phyloP scores from a whole-genome alignment of 2,329 filamentous ascomycete genomes.

The Falciphora oryzae region DNA sequence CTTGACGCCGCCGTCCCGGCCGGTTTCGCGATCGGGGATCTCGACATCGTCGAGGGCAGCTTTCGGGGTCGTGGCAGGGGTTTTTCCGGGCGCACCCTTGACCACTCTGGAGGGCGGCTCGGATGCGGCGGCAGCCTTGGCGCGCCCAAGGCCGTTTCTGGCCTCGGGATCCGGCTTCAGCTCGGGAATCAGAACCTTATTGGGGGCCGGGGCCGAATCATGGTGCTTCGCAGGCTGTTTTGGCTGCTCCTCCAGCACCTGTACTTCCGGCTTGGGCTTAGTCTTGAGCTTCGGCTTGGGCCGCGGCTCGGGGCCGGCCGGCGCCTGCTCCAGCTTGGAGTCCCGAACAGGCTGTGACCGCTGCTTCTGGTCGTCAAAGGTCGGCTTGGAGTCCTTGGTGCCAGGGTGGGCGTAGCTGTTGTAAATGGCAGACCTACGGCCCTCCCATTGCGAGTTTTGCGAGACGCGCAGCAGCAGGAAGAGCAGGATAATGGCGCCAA shows the following conservation, averaged over 20 bases:
- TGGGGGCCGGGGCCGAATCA: background rate
- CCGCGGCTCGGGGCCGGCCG: background rate
- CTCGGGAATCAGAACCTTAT: background rate
- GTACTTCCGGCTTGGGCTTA: slow-evolving; percentile 6
- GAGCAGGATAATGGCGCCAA: slow-evolving; percentile 48
- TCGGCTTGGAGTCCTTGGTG: slow-evolving; percentile 8
- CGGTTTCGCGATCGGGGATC: slow-evolving; percentile 18
- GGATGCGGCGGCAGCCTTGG: background rate
- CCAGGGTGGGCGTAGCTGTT: slow-evolving; percentile 11
- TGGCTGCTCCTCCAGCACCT: background rate
- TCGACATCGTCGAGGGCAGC: background rate
- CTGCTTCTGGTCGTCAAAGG: background rate
- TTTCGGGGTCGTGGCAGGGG: slow-evolving; percentile 6
- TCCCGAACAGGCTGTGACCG: too few species aligned
- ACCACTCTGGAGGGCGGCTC: background rate
- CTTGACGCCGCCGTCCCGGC: slow-evolving; percentile 16
- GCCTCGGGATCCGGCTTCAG: slow-evolving; percentile 1
- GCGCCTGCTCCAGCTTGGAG: slow-evolving; percentile 11
- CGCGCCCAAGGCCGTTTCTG: background rate
- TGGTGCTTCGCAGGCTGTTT: slow-evolving; percentile 3
- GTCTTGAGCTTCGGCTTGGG: slow-evolving; percentile 7
- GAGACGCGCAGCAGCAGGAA: slow-evolving; percentile 47
- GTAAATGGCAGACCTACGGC: slow-evolving; percentile 16
- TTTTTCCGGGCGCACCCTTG: background rate
- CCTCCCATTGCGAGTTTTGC: slow-evolving; percentile 33